Percentiles rank a stretch among this genome's conserved stretches.
Conservation (phyloP, 2,329 filamentous ascomycete genomes). For the Colletotrichum noveboracense region DNA sequence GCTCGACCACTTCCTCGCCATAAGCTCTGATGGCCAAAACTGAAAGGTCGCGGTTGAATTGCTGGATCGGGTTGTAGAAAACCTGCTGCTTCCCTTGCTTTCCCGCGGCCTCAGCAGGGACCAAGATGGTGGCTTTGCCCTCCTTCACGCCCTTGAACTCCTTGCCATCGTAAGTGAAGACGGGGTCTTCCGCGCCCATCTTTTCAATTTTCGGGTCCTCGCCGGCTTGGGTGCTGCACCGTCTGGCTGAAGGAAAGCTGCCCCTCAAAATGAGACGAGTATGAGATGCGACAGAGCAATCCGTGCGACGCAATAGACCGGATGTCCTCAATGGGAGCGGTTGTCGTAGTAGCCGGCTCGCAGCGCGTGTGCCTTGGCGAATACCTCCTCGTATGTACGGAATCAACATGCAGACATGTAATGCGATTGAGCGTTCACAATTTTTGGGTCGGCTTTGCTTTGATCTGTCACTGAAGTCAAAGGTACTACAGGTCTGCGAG, state of each 20-base stretch:
- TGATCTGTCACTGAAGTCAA: neutral
- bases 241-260: neutral
- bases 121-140: constrained; percentile 62
- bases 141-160: constrained; percentile 59
- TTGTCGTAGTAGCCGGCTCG: neutral
- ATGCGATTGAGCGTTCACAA: neutral
- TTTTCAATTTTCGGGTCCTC: constrained; percentile 18
- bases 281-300: neutral
- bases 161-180: constrained; percentile 47
- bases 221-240: neutral
- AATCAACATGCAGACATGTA: constrained; percentile 11
- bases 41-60: constrained; percentile 96
- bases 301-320: neutral
- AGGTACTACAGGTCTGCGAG: neutral
- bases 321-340: neutral
- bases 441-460: neutral
- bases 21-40: constrained; percentile 92
- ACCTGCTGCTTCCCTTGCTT: constrained; percentile 71
- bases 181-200: constrained; percentile 35
- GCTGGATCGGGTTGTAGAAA: constrained; percentile 99
- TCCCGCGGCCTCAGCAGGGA: constrained; percentile 47
- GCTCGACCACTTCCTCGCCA: constrained; percentile 68
- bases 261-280: neutral
- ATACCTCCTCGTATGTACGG: neutral
- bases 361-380: constrained; percentile 11